Conservation (phyloP, 495 filamentous ascomycete genomes). For the Xylona heveae region DNA sequence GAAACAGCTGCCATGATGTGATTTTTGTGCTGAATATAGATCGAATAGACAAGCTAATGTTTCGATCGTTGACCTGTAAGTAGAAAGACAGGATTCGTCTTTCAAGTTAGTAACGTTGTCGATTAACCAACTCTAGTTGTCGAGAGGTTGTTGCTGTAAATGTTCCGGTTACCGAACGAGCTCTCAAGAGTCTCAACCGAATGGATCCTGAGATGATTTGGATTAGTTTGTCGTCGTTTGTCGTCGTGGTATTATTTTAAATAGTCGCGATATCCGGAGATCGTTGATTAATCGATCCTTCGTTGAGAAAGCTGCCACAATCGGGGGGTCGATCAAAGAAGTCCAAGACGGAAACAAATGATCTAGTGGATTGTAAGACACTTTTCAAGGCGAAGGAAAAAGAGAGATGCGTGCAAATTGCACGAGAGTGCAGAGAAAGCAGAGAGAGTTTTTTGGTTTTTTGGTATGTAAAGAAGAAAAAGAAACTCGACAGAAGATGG, state of each 20-base stretch:
- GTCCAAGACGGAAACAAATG: slow-evolving; percentile 8
- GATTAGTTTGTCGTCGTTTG: slow-evolving; percentile 24
- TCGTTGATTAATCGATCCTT: slow-evolving; percentile 24
- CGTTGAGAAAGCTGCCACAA: slow-evolving; percentile 12
- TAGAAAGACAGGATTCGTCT: slow-evolving; percentile 4
- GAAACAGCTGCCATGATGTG: slow-evolving; percentile 60
- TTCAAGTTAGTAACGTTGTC: slow-evolving; percentile 11
- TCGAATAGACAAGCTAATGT: slow-evolving; percentile 23
- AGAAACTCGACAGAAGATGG: slow-evolving; percentile 3
- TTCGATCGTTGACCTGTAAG: slow-evolving; percentile 18
- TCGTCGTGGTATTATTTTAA: slow-evolving; percentile 1
- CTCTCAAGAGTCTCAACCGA: slow-evolving; percentile 41
- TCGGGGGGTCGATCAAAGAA: slow-evolving; percentile 17
- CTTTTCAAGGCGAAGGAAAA: slow-evolving; percentile 3
- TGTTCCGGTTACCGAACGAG: slow-evolving; percentile 13
- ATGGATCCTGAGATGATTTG: slow-evolving; percentile 36
- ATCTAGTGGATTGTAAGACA: slow-evolving; percentile 19
- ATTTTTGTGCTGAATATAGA: no score
- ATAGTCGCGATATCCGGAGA: slow-evolving; percentile 16
- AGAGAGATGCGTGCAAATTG: slow-evolving; percentile 6
- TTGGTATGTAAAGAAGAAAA: slow-evolving; percentile 6
- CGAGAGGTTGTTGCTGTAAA: slow-evolving; percentile 9
- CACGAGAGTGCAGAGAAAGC: slow-evolving; percentile 10
- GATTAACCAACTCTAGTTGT: slow-evolving; percentile 15
- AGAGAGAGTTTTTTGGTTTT: slow-evolving; percentile 9